Conservation (phyloP, 768 basidiomycete genomes). For the Multifurca ochricompacta region DNA sequence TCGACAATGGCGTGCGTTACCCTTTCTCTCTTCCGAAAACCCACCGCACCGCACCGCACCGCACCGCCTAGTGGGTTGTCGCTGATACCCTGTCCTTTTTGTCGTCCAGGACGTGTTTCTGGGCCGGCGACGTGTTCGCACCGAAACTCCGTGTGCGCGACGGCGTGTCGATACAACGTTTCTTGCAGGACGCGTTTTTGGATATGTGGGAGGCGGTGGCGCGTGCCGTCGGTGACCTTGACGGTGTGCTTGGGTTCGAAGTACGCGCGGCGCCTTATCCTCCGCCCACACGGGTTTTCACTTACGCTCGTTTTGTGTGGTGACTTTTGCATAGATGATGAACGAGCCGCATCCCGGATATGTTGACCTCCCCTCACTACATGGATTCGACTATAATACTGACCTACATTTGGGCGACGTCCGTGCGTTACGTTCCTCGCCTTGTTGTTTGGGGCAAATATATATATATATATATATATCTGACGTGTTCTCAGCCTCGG, state of each 20-base stretch:
- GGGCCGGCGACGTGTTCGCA: slow-evolving; percentile 84
- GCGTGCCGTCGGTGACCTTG: slow-evolving; percentile 59
- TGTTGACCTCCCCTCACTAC: slow-evolving; percentile 70
- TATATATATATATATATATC: neutral
- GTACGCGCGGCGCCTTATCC: slow-evolving; percentile 40
- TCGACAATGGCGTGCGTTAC: slow-evolving; percentile 80
- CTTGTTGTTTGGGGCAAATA: neutral
- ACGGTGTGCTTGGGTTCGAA: slow-evolving; percentile 85
- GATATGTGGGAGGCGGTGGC: slow-evolving; percentile 67
- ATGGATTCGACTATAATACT: slow-evolving; percentile 89
- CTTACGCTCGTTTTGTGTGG: neutral
- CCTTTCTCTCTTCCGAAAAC: too few relatives aligned
- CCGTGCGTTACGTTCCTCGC: slow-evolving; percentile 44
- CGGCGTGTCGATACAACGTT: slow-evolving; percentile 64
- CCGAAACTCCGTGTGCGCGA: slow-evolving; percentile 58
- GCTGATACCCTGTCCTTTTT: neutral
- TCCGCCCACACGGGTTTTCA: neutral
- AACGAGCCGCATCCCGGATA: slow-evolving; percentile 96
- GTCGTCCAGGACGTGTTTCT: slow-evolving; percentile 79
- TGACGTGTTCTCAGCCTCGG: slow-evolving; percentile 48
- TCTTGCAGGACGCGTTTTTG: slow-evolving; percentile 75
- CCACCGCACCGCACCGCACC: too few relatives aligned
- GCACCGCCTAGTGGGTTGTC: neutral
- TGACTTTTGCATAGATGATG: slow-evolving; percentile 52
- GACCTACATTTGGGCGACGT: slow-evolving; percentile 80